phyloP scores from a whole-genome alignment of 2,329 filamentous ascomycete genomes.

The Talaromyces pinophilus region DNA sequence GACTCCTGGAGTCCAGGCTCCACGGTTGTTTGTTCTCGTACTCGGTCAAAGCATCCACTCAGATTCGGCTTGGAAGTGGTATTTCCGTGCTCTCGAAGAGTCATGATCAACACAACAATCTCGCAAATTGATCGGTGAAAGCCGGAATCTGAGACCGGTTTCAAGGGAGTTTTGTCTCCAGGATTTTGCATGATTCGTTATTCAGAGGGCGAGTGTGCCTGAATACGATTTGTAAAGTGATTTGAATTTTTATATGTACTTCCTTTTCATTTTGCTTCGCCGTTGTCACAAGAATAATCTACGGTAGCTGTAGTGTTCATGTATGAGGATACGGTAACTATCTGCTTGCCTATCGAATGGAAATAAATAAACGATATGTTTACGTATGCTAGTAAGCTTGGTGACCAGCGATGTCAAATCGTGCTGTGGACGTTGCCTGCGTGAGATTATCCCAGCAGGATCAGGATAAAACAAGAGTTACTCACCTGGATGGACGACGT shows the following conservation, averaged over 20 bases:
- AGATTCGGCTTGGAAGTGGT: neutral
- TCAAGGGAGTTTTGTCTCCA: neutral
- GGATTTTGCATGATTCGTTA: neutral
- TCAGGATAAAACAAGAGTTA: neutral
- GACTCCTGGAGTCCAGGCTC: too few species aligned
- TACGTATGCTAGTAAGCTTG: neutral
- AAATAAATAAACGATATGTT: neutral
- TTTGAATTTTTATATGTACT: neutral
- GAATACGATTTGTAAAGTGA: neutral
- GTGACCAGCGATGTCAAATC: neutral
- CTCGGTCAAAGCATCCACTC: neutral
- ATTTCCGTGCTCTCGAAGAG: neutral
- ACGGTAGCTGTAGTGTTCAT: neutral
- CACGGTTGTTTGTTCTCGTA: neutral
- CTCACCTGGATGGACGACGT: neutral
- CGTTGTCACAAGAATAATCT: neutral
- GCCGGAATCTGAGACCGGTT: neutral
- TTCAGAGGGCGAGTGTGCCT: neutral
- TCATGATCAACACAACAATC: neutral
- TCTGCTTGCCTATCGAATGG: neutral
- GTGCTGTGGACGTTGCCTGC: neutral
- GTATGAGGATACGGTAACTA: neutral
- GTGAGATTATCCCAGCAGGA: neutral
- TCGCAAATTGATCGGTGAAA: neutral
- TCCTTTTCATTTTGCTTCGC: neutral